Evolutionary conservation across 768 basidiomycete genomes (phyloP), one percentile per base, ranked within the genome.

Genomic region (Serendipita sp.): DNA sequence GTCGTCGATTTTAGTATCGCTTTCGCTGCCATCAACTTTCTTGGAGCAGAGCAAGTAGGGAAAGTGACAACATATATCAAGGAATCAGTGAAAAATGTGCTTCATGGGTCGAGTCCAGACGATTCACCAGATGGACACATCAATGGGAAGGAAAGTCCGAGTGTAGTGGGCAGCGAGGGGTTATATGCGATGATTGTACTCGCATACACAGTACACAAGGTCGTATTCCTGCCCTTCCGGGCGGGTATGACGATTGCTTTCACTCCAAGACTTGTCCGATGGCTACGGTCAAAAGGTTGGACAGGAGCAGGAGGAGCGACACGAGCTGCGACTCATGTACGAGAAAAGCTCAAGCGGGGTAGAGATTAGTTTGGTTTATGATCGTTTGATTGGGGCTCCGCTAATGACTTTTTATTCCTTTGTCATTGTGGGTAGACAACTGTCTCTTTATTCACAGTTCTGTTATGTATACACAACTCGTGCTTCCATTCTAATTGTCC

Each of bases 161-260:
- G 23, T 36, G 11, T 3, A 2, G 66, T 67, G 48, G 73, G 73
- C 1, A 81, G 85, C 1, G 88, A 89, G 72, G 85, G 89, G 15
- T 76, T 96, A 16, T 94, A 91, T 74, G 92, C 95, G 32, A 94
- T 96, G 84, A 75, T 96, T 32, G 83, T 91, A 0, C 77, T 98
- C 69, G 95, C 96, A 2, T 99, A 94, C 74, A 87, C 89, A 18
- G 83, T 99, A 63, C 96, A 99, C 81, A 99, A 99, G 77, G 95
- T 91, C 0, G 71, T 91, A 1, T 89, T 97, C 71, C 72, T 98
- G 23, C 96, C 96, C 7, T 74, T 99, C 28, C 79, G 96, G 45
- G 82, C 96, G 0, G 96, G 92, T 0, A 74, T 94, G 67, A 97
- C 95, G 0, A 91, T 89, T 1, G 85, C 84, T 0, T 75, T 89